Evolutionary conservation across 2,329 filamentous ascomycete species (phyloP).

Genomic region (Ophiocordyceps camponoti-saundersi): DNA sequence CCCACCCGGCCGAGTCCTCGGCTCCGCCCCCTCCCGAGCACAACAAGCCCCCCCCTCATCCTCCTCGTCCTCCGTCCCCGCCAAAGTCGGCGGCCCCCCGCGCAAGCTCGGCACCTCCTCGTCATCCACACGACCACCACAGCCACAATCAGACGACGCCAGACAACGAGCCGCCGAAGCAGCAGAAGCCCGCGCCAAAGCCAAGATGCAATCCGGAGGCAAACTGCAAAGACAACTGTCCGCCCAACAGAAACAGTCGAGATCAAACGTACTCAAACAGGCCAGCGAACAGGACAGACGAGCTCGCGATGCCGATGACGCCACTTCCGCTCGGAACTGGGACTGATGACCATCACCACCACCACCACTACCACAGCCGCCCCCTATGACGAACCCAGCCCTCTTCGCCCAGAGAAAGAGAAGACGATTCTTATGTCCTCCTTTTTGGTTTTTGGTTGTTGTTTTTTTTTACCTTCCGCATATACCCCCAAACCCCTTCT

Average conservation of each 20-base stretch:
- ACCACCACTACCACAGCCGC: too few species aligned
- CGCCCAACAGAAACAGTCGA: conserved; percentile 60
- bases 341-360: conserved; percentile 6
- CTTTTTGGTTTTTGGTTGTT: too few species aligned
- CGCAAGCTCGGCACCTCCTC: conserved; percentile 40
- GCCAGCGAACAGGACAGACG: conserved; percentile 49
- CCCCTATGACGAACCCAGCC: too few species aligned
- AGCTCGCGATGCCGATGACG: conserved; percentile 50
- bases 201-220: conserved; percentile 32
- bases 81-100: conserved; percentile 35
- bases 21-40: conserved; percentile 21
- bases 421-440: too few species aligned
- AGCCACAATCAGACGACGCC: conserved; percentile 34
- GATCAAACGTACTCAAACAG: conserved; percentile 48
- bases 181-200: conserved; percentile 60
- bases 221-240: conserved; percentile 56
- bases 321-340: conserved; percentile 18
- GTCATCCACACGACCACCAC: conserved; percentile 5
- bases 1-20: conserved; percentile 56
- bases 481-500: too few species aligned
- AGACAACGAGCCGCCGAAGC: conserved; percentile 60
- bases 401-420: too few species aligned
- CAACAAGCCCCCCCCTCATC: conserved; percentile 18
- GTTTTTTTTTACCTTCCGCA: too few species aligned
- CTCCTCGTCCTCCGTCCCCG: conserved; percentile 30